Evolutionary conservation across 2,329 filamentous ascomycete genomes (phyloP).

Genomic region (Neofusicoccum sp.): DNA sequence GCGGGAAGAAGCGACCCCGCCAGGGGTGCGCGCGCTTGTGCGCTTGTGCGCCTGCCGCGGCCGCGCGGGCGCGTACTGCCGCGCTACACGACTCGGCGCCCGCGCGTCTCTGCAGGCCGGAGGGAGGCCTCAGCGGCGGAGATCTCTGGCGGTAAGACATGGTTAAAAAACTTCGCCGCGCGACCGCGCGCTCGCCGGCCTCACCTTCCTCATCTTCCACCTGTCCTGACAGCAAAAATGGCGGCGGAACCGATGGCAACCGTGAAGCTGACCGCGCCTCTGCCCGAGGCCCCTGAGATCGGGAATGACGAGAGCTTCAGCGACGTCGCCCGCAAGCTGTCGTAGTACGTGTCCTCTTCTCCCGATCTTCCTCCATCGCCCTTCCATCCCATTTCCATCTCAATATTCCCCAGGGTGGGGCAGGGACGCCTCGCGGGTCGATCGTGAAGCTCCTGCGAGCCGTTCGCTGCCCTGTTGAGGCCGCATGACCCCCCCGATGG

Average conservation of each 20-base stretch:
- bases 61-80: no score
- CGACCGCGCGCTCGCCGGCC: neutral
- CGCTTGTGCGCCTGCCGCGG: no score
- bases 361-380: neutral
- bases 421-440: neutral
- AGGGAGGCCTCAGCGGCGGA: neutral
- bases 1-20: no score
- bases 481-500: conserved; percentile 6
- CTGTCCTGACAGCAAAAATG: conserved; percentile 8
- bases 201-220: conserved; percentile 6
- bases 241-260: conserved; percentile 7
- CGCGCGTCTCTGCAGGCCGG: neutral
- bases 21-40: neutral
- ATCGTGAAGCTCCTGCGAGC: conserved; percentile 10
- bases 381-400: conserved; percentile 1
- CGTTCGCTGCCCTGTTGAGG: conserved; percentile 10
- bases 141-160: conserved; percentile 12
- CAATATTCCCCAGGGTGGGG: conserved; percentile 24
- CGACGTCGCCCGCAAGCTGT: conserved; percentile 65
- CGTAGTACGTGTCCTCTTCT: conserved; percentile 46
- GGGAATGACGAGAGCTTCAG: conserved; percentile 60
- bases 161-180: conserved; percentile 5
- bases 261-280: conserved; percentile 3
- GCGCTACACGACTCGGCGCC: neutral
- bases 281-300: conserved; percentile 56